Percentiles rank a stretch among this genome's conserved stretches.
Evolutionary conservation across 1,284 basidiomycete genomes (phyloP).

Genomic region (Trichosporon faecale): DNA sequence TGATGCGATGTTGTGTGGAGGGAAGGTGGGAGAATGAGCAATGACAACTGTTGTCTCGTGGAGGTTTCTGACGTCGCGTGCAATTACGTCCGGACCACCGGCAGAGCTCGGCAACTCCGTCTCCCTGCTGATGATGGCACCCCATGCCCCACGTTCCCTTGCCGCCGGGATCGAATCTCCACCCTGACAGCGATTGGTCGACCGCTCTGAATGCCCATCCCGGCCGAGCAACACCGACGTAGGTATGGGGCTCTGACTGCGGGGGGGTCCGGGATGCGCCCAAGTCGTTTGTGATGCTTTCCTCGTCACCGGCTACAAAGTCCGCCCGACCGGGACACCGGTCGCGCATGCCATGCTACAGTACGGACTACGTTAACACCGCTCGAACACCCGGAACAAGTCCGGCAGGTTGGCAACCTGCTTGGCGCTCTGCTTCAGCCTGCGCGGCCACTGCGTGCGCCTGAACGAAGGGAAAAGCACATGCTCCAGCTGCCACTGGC

Average conservation of each 20-base stretch:
- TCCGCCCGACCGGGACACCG: not conserved
- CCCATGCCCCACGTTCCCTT: slow-evolving; percentile 6
- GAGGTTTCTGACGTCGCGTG: slow-evolving; percentile 3
- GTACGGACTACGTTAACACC: slow-evolving; percentile 59
- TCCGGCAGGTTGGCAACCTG: slow-evolving; percentile 84
- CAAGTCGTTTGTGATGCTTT: not conserved
- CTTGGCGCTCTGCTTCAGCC: slow-evolving; percentile 45
- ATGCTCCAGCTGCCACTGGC: slow-evolving; percentile 81
- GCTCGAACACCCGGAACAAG: slow-evolving; percentile 84
- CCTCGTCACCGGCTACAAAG: slow-evolving; percentile 1
- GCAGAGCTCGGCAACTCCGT: slow-evolving; percentile 4
- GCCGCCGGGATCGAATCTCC: slow-evolving; percentile 1
- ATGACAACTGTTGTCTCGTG: not conserved
- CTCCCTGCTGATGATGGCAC: not conserved
- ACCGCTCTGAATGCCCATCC: not conserved
- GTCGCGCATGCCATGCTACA: not conserved
- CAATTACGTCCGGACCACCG: slow-evolving; percentile 7
- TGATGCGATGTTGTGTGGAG: slow-evolving; percentile 18
- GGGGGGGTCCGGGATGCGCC: not conserved
- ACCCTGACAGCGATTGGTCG: not conserved
- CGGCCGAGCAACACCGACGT: slow-evolving; percentile 3
- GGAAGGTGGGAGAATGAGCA: slow-evolving; percentile 1
- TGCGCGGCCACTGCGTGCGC: slow-evolving; percentile 53
- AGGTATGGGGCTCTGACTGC: not conserved
- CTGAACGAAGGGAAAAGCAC: slow-evolving; percentile 78